Evolutionary conservation across 2,329 filamentous ascomycete species (phyloP).

Genomic region (Westerdykella ornata): DNA sequence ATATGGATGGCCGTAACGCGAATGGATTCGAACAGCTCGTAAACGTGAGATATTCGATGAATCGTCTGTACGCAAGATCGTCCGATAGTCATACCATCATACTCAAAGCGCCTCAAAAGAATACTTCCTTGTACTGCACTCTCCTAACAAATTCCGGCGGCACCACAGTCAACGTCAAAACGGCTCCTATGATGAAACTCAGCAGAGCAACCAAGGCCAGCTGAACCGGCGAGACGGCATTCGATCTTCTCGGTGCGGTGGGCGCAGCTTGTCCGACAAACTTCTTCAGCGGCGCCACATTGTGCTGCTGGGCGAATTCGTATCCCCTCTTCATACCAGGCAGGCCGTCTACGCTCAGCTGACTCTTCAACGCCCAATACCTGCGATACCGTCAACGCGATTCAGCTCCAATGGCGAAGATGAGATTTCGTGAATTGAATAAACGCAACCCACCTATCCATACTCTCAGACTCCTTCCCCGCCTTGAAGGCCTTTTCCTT

Average conservation of each 20-base stretch:
- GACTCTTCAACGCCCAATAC: conserved; percentile 43
- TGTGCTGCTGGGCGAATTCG: conserved; percentile 31
- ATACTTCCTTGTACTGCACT: conserved; percentile 18
- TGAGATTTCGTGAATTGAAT: neutral
- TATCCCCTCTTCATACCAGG: conserved; percentile 40
- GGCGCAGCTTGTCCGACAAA: conserved; percentile 37
- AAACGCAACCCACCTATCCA: conserved; percentile 29
- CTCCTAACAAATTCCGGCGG: conserved; percentile 17
- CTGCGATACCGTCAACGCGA: conserved; percentile 13
- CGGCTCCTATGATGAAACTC: conserved; percentile 26
- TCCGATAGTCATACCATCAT: too few relatives aligned
- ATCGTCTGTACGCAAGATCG: too few relatives aligned
- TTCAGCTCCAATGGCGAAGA: neutral
- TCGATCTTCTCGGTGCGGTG: conserved; percentile 8
- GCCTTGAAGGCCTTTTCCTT: conserved; percentile 31
- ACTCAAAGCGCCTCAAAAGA: conserved; percentile 14
- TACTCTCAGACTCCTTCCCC: conserved; percentile 37
- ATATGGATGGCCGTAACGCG: too few relatives aligned
- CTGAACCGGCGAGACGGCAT: conserved; percentile 10
- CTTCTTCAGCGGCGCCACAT: conserved; percentile 39
- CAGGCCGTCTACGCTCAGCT: conserved; percentile 41
- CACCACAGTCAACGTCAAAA: conserved; percentile 19
- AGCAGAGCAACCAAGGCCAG: conserved; percentile 24
- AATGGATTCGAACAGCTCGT: too few relatives aligned
- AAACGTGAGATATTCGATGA: too few relatives aligned